Conservation (phyloP, 2,329 filamentous ascomycete genomes). For the Dothistroma septosporum region DNA sequence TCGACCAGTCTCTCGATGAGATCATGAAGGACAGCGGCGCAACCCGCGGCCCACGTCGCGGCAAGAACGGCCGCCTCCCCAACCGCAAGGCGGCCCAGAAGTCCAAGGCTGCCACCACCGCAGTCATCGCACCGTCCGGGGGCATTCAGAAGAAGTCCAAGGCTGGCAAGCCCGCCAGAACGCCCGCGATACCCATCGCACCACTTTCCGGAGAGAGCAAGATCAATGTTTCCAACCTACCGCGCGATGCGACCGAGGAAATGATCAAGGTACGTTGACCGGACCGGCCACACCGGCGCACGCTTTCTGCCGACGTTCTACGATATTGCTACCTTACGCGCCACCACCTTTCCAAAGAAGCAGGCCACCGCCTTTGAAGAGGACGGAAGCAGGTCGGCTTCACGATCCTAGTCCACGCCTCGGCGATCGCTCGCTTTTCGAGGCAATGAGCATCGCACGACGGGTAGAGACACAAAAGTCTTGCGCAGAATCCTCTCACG, state of each 20-base stretch:
- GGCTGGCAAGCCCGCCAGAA: constrained; percentile 50
- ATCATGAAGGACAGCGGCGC: constrained; percentile 74
- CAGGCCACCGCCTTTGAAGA: constrained; percentile 8
- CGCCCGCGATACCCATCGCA: constrained; percentile 60
- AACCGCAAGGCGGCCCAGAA: constrained; percentile 49
- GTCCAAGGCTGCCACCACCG: constrained; percentile 43
- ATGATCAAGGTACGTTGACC: constrained; percentile 99
- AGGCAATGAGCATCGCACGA: constrained; percentile 14
- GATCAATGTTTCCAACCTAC: constrained; percentile 98
- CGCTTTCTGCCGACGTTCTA: constrained; percentile 30
- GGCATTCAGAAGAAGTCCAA: constrained; percentile 73
- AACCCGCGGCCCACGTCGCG: constrained; percentile 46
- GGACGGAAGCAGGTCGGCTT: constrained; percentile 9
- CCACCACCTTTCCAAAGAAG: constrained; percentile 8
- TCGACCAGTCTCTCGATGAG: constrained; percentile 95
- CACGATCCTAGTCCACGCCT: constrained; percentile 13
- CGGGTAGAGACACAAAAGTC: constrained; percentile 5
- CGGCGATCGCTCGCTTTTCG: constrained; percentile 16
- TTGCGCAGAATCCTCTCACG: constrained; percentile 20
- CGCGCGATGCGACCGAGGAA: constrained; percentile 90
- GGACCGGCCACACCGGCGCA: constrained; percentile 49
- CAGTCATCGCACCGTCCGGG: constrained; percentile 65
- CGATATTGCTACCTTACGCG: constrained; percentile 22
- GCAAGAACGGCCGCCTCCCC: constrained; percentile 39
- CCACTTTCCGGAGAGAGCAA: constrained; percentile 71